Evolutionary conservation across 2,329 filamentous ascomycete species (phyloP).

Genomic region (Orbilia javanica): DNA sequence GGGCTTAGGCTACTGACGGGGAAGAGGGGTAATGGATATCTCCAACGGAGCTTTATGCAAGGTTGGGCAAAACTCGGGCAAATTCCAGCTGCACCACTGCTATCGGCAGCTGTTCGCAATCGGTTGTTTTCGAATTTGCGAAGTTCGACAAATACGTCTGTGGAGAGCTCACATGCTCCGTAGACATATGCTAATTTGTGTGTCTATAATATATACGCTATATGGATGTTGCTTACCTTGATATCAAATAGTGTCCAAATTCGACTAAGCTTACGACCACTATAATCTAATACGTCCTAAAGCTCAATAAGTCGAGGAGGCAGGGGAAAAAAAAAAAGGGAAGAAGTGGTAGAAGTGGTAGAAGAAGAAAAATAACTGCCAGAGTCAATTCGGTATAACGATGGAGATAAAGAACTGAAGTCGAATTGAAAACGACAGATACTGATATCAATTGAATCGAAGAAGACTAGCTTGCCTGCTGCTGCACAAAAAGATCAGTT

Average conservation of each 20-base stretch:
- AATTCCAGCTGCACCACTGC: slow-evolving; percentile 1
- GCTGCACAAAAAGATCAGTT: slow-evolving; percentile 4
- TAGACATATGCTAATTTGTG: slow-evolving; percentile 10
- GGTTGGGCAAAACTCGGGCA: slow-evolving; percentile 8
- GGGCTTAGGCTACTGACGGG: slow-evolving; percentile 13
- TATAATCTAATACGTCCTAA: not conserved
- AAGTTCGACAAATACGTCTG: not conserved
- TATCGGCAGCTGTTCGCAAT: slow-evolving; percentile 1
- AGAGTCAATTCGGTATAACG: slow-evolving; percentile 35
- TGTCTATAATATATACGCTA: too few relatives aligned
- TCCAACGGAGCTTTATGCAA: slow-evolving; percentile 47
- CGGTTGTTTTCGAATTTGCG: slow-evolving; percentile 5
- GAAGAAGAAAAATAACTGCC: slow-evolving; percentile 37
- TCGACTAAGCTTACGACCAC: not conserved
- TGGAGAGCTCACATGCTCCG: slow-evolving; percentile 10
- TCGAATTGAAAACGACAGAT: slow-evolving; percentile 26
- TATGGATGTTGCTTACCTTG: slow-evolving; percentile 9
- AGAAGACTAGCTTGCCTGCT: slow-evolving; percentile 53
- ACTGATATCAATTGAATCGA: slow-evolving; percentile 28
- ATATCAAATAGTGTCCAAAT: slow-evolving; percentile 3
- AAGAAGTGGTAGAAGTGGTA: not conserved
- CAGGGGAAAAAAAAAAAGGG: not conserved
- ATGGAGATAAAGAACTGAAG: slow-evolving; percentile 6
- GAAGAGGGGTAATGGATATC: slow-evolving; percentile 23
- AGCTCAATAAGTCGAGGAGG: slow-evolving; percentile 12